Evolutionary conservation across 1,284 basidiomycete genomes (phyloP), one percentile per base, ranked within the genome.

Genomic region (Sparassis latifolia): DNA sequence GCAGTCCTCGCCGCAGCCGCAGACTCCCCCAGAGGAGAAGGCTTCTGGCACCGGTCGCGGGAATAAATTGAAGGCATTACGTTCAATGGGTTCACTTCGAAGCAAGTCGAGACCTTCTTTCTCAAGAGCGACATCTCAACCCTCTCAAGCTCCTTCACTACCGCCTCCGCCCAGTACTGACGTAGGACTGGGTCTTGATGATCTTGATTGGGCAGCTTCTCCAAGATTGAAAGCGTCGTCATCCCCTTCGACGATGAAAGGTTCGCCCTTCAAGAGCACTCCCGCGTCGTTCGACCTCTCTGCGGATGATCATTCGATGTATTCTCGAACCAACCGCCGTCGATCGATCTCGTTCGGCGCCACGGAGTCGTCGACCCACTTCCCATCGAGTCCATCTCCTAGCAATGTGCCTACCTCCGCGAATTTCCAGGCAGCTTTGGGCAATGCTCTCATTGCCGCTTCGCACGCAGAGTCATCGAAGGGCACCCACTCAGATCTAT

Each of bases 381-480:
- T 79, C 30, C 76, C 79, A 6, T 71, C 71, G 51, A 48, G 55
- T 61, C 58, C 62, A 7, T 51, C 58, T 31, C 47, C 58, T 39
- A 44, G 50, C 12, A 37, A 54, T 40, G 20, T 69, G 44, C 60
- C 71, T 33, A 62, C 64, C 53, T 61, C 68, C 53, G 61, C 69
- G 57, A 57, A 66, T 74, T 46, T 84, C 62, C 85, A 89, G 59
- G 81, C 78, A n/a, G 74, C 81, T 4, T 74, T 90, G 10, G 87
- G 84, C 33, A 90, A 90, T 54, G 93, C 92, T 1, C 76, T 99
- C 33, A 84, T 96, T 47, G 89, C 91, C 42, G 96, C 96, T 0
- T 96, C 92, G 3, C 95, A 97, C 64, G 89, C 94, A 2, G 96
- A 98, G 66, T 93, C 91, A 12, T 80, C 92, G 20, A 86, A 85